Base-by-base conservation (phyloP, 257 asterid species). In the Plectranthus barbatus region DNA sequence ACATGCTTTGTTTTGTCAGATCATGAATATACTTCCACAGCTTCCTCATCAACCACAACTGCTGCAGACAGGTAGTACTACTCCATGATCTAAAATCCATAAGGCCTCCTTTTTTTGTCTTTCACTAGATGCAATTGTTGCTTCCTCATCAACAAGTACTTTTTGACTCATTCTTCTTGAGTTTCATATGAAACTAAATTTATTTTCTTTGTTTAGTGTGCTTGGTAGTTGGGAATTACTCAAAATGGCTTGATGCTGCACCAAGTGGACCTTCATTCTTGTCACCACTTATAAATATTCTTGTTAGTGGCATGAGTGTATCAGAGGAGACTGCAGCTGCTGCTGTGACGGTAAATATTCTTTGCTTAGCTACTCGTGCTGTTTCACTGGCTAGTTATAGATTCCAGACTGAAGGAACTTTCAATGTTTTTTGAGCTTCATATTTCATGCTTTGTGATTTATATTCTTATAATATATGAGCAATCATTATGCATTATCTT, bases 281-380 rank as follows among this genome's bases (percentile, higher is more conserved):
- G 84, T 95, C 96, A 17, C 72, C 89, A n/a, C 90, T 93, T 66
- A 79, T 87, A 76, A 89, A 86, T 74, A 93, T 90, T 80, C 96
- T 93, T 73, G 99, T 93, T 51, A 81, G 76, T 31, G 95, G 99
- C 76, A 89, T 93, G 99, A 83, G 94, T 77, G 68, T 79, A 61
- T 84, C 93, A 61, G 97, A 90, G 83, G 99, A 93, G 74, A 76
- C 96, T 55, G 99, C 99, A 46, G 88, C 97, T 9, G 99, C 97
- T 5, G 99, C 99, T 72, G 99, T 63, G 86, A 77, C 48, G 95
- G 99, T 87, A 78, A 70, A 56, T 54, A 20, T 51, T 63, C 44
- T 45, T 72, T 63, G 17, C 62, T 56, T 62, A 23, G 56, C 17
- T 45, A 40, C 45, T 51, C 72, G 10, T 67, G 55, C 50, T 24